Evolutionary conservation across 371 early-diverging fungal species (phyloP).

Genomic region (Mortierella sp.): DNA sequence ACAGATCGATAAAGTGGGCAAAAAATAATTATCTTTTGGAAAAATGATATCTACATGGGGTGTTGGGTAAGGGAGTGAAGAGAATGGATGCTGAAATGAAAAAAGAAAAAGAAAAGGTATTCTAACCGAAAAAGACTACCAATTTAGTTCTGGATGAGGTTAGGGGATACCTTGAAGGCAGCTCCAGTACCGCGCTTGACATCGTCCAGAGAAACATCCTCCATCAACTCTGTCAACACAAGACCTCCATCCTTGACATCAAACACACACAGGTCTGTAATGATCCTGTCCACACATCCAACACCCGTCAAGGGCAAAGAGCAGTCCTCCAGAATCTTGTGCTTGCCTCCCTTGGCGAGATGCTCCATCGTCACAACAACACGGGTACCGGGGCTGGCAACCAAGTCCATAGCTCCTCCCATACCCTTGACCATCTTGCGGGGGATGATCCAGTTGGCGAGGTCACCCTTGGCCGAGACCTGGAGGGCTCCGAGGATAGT

Average conservation of each 20-base stretch:
- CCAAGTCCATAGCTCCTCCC: constrained; percentile 84
- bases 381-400: constrained; percentile 67
- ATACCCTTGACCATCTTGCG: constrained; percentile 83
- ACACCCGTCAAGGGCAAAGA: constrained; percentile 76
- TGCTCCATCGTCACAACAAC: constrained; percentile 85
- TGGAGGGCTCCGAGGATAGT: constrained; percentile 79
- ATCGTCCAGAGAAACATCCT: constrained; percentile 68
- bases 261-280: constrained; percentile 76
- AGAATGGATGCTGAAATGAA: neutral
- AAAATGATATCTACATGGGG: no score
- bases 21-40: no score
- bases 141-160: constrained; percentile 50
- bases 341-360: constrained; percentile 71
- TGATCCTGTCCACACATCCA: constrained; percentile 73
- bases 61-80: neutral
- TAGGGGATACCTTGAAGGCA: constrained; percentile 65
- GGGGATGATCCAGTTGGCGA: constrained; percentile 84
- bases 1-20: no score
- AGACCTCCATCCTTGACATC: constrained; percentile 62
- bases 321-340: constrained; percentile 75
- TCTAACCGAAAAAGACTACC: neutral
- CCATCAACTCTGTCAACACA: constrained; percentile 68
- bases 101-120: neutral
- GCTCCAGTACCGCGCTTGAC: constrained; percentile 70
- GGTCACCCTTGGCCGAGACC: constrained; percentile 73